Evolutionary conservation across 2,329 filamentous ascomycete species (phyloP).

Genomic region (Phialophora tarda): DNA sequence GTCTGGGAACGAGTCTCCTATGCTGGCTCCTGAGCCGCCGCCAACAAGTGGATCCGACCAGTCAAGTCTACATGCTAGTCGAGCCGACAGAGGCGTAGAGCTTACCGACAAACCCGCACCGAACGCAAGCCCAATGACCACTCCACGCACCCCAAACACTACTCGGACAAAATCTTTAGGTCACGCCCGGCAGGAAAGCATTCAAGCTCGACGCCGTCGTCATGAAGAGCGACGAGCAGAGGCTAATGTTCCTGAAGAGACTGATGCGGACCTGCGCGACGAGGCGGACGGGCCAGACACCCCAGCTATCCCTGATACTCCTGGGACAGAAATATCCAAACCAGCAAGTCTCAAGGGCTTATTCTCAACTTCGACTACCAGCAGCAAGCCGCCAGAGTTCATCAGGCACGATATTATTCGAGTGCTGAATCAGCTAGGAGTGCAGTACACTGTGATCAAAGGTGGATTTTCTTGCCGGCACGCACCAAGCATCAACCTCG

Average conservation of each 20-base stretch:
- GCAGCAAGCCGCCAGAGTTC: conserved; percentile 81
- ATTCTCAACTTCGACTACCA: conserved; percentile 96
- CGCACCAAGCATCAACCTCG: conserved; percentile 84
- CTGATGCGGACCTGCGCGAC: conserved; percentile 75
- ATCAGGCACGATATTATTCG: conserved; percentile 91
- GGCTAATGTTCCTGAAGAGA: conserved; percentile 87
- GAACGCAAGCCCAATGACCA: conserved; percentile 59
- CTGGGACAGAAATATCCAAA: conserved; percentile 77
- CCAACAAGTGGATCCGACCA: conserved; percentile 80
- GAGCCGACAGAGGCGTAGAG: conserved; percentile 44
- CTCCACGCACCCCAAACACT: conserved; percentile 64
- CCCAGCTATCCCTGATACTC: conserved; percentile 49
- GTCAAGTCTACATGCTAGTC: conserved; percentile 60
- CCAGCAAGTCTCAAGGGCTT: conserved; percentile 95
- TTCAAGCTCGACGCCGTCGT: conserved; percentile 79
- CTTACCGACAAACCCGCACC: conserved; percentile 57
- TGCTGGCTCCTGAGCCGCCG: conserved; percentile 66
- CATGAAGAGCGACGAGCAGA: conserved; percentile 70
- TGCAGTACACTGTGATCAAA: conserved; percentile 91
- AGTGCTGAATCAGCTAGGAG: conserved; percentile 82
- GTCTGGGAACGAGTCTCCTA: conserved; percentile 59
- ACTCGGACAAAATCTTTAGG: conserved; percentile 84
- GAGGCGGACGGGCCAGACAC: conserved; percentile 58
- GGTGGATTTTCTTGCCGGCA: conserved; percentile 92
- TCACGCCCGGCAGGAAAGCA: conserved; percentile 87